These are phyloP conservation scores for Fraxinus pennsylvanica DNA, from an alignment of 257 asterid genomes.

Conservation along the genomic window DNA sequence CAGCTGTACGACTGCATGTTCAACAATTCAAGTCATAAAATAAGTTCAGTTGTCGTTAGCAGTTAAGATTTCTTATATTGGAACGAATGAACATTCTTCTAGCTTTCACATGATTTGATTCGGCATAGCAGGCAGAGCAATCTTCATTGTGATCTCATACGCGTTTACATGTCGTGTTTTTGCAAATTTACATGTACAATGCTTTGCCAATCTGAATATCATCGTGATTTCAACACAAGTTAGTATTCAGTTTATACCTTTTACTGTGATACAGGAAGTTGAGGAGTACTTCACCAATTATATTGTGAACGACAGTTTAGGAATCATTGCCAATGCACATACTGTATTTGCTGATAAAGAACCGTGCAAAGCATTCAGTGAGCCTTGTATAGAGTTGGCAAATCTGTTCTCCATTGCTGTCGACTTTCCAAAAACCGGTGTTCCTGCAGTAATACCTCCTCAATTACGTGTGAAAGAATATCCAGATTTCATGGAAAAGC, in stretches of 20 bases:
- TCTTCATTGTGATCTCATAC: background rate
- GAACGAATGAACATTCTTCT: background rate
- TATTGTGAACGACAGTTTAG: conserved; percentile 78
- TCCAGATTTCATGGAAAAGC: conserved; percentile 95
- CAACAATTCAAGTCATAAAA: background rate
- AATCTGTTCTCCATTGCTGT: conserved; percentile 69
- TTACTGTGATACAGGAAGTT: conserved; percentile 57
- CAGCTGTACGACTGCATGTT: background rate
- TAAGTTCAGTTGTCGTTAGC: background rate
- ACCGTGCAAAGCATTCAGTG: conserved; percentile 46
- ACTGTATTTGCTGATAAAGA: conserved; percentile 75
- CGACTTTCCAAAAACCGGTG: conserved; percentile 87
- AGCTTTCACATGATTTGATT: background rate
- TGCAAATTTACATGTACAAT: background rate
- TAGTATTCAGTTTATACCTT: background rate
- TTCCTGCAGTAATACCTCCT: conserved; percentile 82
- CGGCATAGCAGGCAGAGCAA: background rate
- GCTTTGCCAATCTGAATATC: background rate
- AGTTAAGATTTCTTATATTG: no score
- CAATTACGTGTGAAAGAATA: conserved; percentile 66
- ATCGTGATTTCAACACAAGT: background rate
- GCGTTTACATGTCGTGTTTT: no score
- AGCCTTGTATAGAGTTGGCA: conserved; percentile 62
- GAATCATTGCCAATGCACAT: conserved; percentile 77
- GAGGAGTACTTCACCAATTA: conserved; percentile 79